phyloP scores from a whole-genome alignment of 306 rosid genomes.

The Parietaria judaica region DNA sequence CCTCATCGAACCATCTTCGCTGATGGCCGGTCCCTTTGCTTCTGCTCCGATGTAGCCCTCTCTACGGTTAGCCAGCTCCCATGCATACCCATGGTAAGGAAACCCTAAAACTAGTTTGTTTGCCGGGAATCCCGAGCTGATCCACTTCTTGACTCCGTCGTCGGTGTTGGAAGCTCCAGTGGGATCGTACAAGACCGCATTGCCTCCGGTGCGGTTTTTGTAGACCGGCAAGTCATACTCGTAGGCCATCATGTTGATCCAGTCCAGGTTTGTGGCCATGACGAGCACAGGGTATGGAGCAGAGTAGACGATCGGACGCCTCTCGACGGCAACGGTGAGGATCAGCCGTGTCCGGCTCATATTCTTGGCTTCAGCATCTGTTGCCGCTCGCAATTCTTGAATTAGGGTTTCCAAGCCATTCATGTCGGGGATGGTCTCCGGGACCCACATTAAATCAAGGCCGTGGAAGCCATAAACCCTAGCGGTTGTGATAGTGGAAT shows the following conservation, averaged over 20 bases:
- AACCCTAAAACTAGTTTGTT: conserved; percentile 32
- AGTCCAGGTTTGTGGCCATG: conserved; percentile 32
- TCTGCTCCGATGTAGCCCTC: conserved; percentile 25
- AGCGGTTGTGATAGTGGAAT: conserved; percentile 32
- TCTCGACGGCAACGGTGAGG: conserved; percentile 35
- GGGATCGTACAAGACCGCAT: conserved; percentile 43
- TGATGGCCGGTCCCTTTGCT: conserved; percentile 29
- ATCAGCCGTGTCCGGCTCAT: conserved; percentile 20
- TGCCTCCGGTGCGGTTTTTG: conserved; percentile 25
- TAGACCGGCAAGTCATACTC: conserved; percentile 19
- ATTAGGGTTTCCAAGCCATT: conserved; percentile 26
- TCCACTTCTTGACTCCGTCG: conserved; percentile 40
- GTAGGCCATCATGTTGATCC: conserved; percentile 29
- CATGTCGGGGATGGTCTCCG: conserved; percentile 23
- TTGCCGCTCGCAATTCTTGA: conserved; percentile 37
- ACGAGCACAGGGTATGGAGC: conserved; percentile 12
- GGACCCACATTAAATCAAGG: conserved; percentile 34
- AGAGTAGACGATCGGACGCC: conserved; percentile 15
- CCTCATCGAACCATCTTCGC: conserved; percentile 3
- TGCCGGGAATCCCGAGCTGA: conserved; percentile 25
- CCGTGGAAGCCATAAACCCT: conserved; percentile 39
- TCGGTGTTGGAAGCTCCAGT: conserved; percentile 21
- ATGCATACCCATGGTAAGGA: conserved; percentile 44
- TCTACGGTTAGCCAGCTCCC: conserved; percentile 26
- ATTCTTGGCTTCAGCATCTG: conserved; percentile 27